Percentiles rank a stretch among this genome's conserved stretches.
These are phyloP conservation scores for Marchantia polymorpha DNA, from an alignment of 225 moss, liverwort and hornwort species.

Conservation along the genomic window DNA sequence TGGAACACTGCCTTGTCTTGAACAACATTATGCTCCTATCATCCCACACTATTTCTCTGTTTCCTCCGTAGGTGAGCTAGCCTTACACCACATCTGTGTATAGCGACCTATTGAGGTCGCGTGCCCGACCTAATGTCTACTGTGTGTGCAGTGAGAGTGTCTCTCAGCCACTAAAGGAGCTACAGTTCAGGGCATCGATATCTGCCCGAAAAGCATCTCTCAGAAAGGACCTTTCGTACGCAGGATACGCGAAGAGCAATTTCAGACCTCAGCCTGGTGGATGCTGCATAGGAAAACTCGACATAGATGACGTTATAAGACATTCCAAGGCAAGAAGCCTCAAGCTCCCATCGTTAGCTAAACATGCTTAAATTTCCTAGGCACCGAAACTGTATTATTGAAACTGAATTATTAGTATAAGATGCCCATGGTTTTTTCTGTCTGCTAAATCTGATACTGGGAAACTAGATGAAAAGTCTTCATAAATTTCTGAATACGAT, in stretches of 20 bases:
- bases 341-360: neutral
- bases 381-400: no score
- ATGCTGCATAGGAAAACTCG: slow-evolving; percentile 15
- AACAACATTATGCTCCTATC: neutral
- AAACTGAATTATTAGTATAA: no score
- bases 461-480: no score
- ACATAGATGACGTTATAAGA: slow-evolving; percentile 26
- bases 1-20: neutral
- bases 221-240: slow-evolving; percentile 34
- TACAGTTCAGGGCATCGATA: slow-evolving; percentile 35
- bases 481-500: no score
- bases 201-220: slow-evolving; percentile 35
- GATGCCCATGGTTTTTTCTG: no score
- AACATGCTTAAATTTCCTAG: neutral
- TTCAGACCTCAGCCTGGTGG: slow-evolving; percentile 23
- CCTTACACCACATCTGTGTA: neutral
- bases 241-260: slow-evolving; percentile 35
- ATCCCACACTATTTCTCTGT: neutral
- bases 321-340: slow-evolving; percentile 35
- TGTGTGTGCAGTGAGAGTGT: slow-evolving; percentile 21
- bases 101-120: neutral
- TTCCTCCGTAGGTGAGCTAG: neutral
- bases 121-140: neutral
- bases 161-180: slow-evolving; percentile 34
- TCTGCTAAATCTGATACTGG: no score